Evolutionary conservation across 768 basidiomycete species (phyloP).

Genomic region (Dendrothele bispora): DNA sequence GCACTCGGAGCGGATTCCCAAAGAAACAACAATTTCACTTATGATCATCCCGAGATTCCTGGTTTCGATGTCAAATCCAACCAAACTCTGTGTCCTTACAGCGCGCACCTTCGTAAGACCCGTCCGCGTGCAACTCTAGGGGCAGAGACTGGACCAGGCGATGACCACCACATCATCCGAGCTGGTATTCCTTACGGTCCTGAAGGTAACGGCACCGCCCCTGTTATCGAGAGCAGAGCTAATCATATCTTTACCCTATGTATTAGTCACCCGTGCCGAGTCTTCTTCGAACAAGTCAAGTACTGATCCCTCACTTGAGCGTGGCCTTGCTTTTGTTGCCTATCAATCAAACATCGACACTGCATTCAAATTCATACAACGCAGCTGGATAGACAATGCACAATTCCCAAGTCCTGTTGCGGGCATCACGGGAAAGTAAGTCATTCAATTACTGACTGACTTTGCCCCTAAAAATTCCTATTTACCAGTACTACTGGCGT

Average conservation of each 20-base stretch:
- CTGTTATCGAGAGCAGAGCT: slow-evolving; percentile 8
- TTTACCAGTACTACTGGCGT: too few relatives aligned
- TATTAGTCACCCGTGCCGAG: slow-evolving; percentile 1
- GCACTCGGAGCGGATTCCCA: slow-evolving; percentile 32
- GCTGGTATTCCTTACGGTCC: slow-evolving; percentile 30
- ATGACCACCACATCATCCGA: slow-evolving; percentile 25
- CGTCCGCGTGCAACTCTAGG: slow-evolving; percentile 46
- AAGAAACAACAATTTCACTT: slow-evolving; percentile 46
- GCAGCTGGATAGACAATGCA: slow-evolving; percentile 29
- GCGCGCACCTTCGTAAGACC: slow-evolving; percentile 48
- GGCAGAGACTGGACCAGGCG: slow-evolving; percentile 8
- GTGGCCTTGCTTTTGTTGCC: slow-evolving; percentile 8
- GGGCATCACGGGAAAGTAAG: too few relatives aligned
- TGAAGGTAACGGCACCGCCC: slow-evolving; percentile 14
- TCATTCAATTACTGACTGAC: too few relatives aligned
- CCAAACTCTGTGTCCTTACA: slow-evolving; percentile 45
- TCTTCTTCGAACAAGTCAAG: background rate
- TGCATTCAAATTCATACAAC: slow-evolving; percentile 33
- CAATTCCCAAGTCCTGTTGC: slow-evolving; percentile 9
- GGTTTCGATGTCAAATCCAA: slow-evolving; percentile 19
- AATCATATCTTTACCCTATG: background rate
- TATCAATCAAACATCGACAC: slow-evolving; percentile 30
- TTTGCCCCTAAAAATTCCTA: too few relatives aligned
- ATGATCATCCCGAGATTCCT: slow-evolving; percentile 25
- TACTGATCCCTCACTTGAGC: background rate